Evolutionary conservation across 1,284 basidiomycete species (phyloP), one percentile per base, ranked within the genome.

Genomic region (Sanghuangporus weigelae): DNA sequence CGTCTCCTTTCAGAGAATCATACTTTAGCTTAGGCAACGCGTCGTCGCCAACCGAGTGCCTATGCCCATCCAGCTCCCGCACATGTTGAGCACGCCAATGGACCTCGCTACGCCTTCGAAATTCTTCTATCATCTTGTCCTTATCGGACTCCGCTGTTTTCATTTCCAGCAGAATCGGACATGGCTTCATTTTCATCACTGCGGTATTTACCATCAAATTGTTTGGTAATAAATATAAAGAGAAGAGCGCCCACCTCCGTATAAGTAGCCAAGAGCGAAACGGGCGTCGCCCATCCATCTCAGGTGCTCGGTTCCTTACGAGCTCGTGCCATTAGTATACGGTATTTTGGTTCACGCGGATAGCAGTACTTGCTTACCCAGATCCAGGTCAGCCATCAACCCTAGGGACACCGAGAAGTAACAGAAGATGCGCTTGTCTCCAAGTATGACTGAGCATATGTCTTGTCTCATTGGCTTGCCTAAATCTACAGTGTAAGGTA

Each of bases 281-380:
- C 96, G 87, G 7, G 84, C 80, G 72, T 95, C 92, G n/a, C 96
- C 96, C 84, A 99, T 88, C 87, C 93, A 97, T 2, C 96, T 85
- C 53, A 96, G 74, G 69, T 92, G 78, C 64, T 98, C 95, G 0
- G 95, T 98, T 16, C 93, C 82, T 76, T 77, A 10, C 42, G 49
- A 8, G n/a, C 1, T 31, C 26, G 26, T 3, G 23, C 14, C 11
- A 36, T 59, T 12, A 70, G 49, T 3, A 44, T n/a, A 38, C 55
- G 11, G 38, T 63, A 39, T 36, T 57, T 54, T 55, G 16, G 36
- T 31, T 48, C 5, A 16, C 7, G 12, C 26, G 31, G 11, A n/a
- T 19, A 12, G 31, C 53, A 49, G 11, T 21, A 16, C 35, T 3
- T 35, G 19, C 71, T 56, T 63, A 67, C 75, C 89, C 53, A 93